A percentile compares a stretch with the other conserved stretches of the same genome.
These are phyloP conservation scores for Neofusicoccum laricinum DNA, from an alignment of 2,329 filamentous ascomycete species.

Conservation along the genomic window DNA sequence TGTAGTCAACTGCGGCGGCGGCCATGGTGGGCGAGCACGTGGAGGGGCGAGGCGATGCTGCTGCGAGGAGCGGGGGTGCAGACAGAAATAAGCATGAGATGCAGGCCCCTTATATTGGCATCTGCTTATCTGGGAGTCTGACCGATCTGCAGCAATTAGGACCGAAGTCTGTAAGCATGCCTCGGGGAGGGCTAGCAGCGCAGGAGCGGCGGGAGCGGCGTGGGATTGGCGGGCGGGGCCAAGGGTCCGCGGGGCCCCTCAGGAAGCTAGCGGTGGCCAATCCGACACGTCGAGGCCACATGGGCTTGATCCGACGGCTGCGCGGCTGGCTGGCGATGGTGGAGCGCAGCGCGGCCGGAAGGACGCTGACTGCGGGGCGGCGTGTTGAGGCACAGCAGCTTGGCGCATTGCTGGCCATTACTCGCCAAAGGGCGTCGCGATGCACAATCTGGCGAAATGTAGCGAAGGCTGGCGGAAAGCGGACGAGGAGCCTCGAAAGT, in stretches of 20 bases:
- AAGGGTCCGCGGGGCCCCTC: not conserved
- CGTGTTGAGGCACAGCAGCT: not conserved
- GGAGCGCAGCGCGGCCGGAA: not conserved
- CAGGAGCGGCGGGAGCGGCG: not conserved
- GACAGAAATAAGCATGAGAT: not conserved
- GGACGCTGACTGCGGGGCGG: not conserved
- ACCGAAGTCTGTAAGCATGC: not conserved
- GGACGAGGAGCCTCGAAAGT: not conserved
- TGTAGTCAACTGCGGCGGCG: not conserved
- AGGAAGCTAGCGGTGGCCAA: not conserved
- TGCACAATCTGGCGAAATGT: not conserved
- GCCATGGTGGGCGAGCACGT: not conserved
- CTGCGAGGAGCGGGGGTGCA: not conserved
- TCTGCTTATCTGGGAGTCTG: not conserved
- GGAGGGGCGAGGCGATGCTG: not conserved
- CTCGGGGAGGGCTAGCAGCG: not conserved
- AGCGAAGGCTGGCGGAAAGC: not conserved
- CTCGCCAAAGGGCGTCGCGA: not conserved
- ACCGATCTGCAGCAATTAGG: not conserved
- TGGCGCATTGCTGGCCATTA: not conserved
- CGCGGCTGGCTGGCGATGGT: not conserved
- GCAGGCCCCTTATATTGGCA: not conserved
- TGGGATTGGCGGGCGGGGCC: not conserved
- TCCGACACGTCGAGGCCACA: not conserved
- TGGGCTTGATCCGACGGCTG: not conserved